Evolutionary conservation across 805 yeast genomes (phyloP), one percentile per base, ranked within the genome.

Genomic region (Nakazawaea ishiwadae): DNA sequence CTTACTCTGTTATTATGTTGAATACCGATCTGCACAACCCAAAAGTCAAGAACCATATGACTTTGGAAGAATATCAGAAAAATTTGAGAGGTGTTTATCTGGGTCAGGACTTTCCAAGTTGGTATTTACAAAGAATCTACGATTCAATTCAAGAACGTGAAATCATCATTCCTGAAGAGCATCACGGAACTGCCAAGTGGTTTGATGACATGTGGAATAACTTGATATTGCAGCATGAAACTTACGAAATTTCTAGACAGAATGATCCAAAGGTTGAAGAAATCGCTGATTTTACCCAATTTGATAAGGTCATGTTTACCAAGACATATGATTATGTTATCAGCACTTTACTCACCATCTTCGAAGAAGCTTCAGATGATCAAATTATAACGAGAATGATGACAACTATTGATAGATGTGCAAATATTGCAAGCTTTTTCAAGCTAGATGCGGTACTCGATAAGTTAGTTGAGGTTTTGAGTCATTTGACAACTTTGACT

Each of bases 141-240:
- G 65, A 74, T 19, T 84, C 95, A 1, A 90, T 93, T 42, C 73
- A 78, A 46, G 86, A 82, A 42, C 76, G 84, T 39, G 99, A 93
- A 60, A 93, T 93, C 48, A 87, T 93, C 37, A 86, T 95, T 90
- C 98, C 99, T 0, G 98, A 93, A 54, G 99, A 93, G 54, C 97
- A 91, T 52, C 95, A 88, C 56, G 93, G 91, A 12, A 86, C 89
- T 9, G 85, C 88, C 16, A 88, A 84, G 56, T 84, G 96, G 81
- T 91, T 90, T 60, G 97, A 90, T 55, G 91, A 85, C 54, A 70
- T 66, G 23, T 85, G 95, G 95, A 81, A 81, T 50, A 79, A 82
- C 44, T 58, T 84, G 46, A 74, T 85, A 32, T 69, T 75, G 1
- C 71, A 75, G 20, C 75, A 70, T 45, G 66, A 60, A 16, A 55